phyloP scores from a whole-genome alignment of 305 asterid genomes.

The Fraxinus latifolia region DNA sequence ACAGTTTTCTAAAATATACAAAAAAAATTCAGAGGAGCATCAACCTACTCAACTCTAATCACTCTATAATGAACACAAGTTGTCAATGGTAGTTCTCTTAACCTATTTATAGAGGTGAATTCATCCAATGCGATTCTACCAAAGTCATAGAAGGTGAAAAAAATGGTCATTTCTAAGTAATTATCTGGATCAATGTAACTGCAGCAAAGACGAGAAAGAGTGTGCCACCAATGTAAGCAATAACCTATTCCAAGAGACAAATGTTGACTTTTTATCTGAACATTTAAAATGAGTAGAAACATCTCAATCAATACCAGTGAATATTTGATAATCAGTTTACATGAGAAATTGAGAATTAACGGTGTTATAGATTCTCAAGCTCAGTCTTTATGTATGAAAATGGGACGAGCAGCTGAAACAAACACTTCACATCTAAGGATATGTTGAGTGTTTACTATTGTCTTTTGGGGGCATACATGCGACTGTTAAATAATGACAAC shows the following conservation, averaged over 20 bases:
- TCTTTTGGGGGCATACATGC: neutral
- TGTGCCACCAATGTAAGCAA: too few species aligned
- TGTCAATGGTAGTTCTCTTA: neutral
- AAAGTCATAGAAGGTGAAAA: neutral
- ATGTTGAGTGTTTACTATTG: neutral
- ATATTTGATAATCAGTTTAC: neutral
- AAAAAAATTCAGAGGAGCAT: neutral
- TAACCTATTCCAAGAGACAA: neutral
- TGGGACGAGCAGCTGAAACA: neutral
- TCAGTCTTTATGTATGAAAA: neutral
- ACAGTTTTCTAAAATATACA: neutral
- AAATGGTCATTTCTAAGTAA: constrained; percentile 30
- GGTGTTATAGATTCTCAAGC: neutral
- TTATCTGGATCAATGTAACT: constrained; percentile 71
- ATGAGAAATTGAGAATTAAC: neutral
- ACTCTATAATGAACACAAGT: constrained; percentile 9
- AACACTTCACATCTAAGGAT: neutral
- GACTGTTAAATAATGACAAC: neutral
- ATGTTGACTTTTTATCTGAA: neutral
- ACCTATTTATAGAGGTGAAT: neutral
- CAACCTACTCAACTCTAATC: constrained; percentile 2
- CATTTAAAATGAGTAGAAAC: neutral
- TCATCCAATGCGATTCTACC: constrained; percentile 1
- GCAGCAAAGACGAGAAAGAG: constrained; percentile 92
- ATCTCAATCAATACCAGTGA: neutral